These are phyloP conservation scores for Trypanosoma rangeli DNA, from an alignment of 208 protist species.

Conservation along the genomic window DNA sequence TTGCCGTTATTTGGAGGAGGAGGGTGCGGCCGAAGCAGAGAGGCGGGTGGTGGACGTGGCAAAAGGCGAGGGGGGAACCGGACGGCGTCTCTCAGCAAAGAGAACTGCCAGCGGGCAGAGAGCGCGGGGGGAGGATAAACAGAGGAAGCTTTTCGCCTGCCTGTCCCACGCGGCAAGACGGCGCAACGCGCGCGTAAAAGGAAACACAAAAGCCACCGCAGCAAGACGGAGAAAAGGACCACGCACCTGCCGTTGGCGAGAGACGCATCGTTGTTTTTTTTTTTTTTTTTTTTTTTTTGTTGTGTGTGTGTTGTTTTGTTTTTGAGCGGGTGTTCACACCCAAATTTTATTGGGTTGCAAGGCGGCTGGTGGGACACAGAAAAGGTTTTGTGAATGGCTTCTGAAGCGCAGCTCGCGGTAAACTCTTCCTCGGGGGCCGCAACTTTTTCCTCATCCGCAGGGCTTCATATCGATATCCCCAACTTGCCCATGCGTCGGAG, in stretches of 20 bases:
- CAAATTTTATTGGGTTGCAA: neutral
- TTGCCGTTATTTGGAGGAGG: neutral
- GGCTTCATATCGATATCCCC: slow-evolving; percentile 12
- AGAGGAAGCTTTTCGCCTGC: neutral
- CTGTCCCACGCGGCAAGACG: neutral
- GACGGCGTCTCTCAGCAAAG: neutral
- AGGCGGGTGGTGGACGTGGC: neutral
- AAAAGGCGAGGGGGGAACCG: neutral
- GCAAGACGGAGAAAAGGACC: neutral
- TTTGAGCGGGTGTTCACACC: neutral
- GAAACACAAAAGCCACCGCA: neutral
- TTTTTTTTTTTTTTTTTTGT: slow-evolving; percentile 24
- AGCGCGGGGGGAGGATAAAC: neutral
- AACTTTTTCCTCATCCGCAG: neutral
- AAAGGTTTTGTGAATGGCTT: neutral
- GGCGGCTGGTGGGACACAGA: neutral
- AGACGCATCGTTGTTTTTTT: slow-evolving; percentile 5
- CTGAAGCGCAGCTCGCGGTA: neutral
- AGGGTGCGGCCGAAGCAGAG: neutral
- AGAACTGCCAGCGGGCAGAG: neutral
- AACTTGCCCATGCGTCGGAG: neutral
- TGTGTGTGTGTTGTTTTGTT: slow-evolving; percentile 25
- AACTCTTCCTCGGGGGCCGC: neutral
- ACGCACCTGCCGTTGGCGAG: neutral
- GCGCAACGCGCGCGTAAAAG: neutral